Base-by-base conservation (phyloP, 129 eudicot species). In the Chrysanthemum lavandulifolium region DNA sequence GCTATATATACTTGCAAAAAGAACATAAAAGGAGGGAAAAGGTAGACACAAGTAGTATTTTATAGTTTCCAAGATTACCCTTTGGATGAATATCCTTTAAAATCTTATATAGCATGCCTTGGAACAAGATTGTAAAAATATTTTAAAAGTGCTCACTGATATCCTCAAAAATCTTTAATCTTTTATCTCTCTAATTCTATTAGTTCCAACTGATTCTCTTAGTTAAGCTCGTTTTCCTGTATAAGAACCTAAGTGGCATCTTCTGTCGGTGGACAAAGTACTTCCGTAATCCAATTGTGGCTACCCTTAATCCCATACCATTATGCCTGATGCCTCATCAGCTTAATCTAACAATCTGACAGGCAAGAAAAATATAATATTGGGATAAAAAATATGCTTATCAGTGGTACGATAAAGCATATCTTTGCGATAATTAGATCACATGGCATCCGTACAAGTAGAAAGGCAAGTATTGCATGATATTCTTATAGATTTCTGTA, bases 1-100 rank as follows among this genome's bases (percentile, higher is more conserved):
- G 67, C 68, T 68, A 74, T 74, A 80, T 73, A 79, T 73, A 73
- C 5, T 53, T 6, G 1, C 60, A n/a, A 21, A 61, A 69, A 69
- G 80, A 61, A 68, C 75, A 58, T 15, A 13, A 76, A 69, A 59
- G 62, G 53, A 56, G 61, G 69, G 47, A 50, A 68, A 69, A 76
- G 63, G 61, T 49, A 53, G 69, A 52, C 45, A 13, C 56, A 6
- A 51, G 49, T 77, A 3, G 75, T 69, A 33, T 69, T 19, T 21
- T 43, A 36, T 50, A 52, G 50, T 69, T 50, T 77, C 47, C 71
- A 50, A 51, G 76, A 69, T 69, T 77, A 13, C 57, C 71, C 63
- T 61, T 69, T 68, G 15, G 14, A 60, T 49, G 48, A 51, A 16
- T 53, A 13, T 13, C 8, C 47, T 40, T 7, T 40, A 40, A 40